Evolutionary conservation across 2,329 filamentous ascomycete species (phyloP), one percentile per base, ranked within the genome.

Genomic region (Paraconiothyrium sp.): DNA sequence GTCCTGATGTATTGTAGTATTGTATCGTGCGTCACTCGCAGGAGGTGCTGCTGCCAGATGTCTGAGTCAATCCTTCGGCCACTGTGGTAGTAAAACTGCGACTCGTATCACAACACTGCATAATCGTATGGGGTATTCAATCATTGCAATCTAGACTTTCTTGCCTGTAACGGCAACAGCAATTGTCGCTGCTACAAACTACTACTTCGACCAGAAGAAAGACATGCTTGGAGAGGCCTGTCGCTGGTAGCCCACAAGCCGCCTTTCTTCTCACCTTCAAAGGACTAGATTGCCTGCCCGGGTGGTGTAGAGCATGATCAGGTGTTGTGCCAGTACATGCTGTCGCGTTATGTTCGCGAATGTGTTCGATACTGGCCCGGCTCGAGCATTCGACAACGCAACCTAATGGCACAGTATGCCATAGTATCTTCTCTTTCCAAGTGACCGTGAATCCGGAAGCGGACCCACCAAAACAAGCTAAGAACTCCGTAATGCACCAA

Each of bases 401-500:
- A 46, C 10, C 11, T 22, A 20, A 46, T 24, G 2, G 20, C 43
- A 24, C n/a, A 20, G 10, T 6, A 13, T 46, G 11, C 24, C 30
- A 14, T 35, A 16, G 22, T 30, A 13, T 13, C 20, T n/a, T 11
- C 5, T 54, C 27, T 24, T 35, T 22, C 27, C 32, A 34, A 22
- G n/a, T 41, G n/a, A 46, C 11, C 43, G 22, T 8, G 20, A 34
- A 56, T 20, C 27, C 27, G 27, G 35, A 37, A 14, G 24, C 20
- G 35, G 27, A 41, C 41, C 52, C 51, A 47, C 35, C 13, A 41
- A 14, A 54, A 43, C 24, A 22, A 44, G 10, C 20, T 37, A 24
- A 16, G 39, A 41, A 51, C 59, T 41, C 44, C 62, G 59, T 65
- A 66, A 68, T 67, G 61, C 59, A 20, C 43, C 20, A 24, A 2